A percentile compares a stretch with the other conserved stretches of the same genome.
These are phyloP conservation scores for Coix lacrymajobi DNA, from an alignment of 176 grass and related monocot species.

Conservation along the genomic window DNA sequence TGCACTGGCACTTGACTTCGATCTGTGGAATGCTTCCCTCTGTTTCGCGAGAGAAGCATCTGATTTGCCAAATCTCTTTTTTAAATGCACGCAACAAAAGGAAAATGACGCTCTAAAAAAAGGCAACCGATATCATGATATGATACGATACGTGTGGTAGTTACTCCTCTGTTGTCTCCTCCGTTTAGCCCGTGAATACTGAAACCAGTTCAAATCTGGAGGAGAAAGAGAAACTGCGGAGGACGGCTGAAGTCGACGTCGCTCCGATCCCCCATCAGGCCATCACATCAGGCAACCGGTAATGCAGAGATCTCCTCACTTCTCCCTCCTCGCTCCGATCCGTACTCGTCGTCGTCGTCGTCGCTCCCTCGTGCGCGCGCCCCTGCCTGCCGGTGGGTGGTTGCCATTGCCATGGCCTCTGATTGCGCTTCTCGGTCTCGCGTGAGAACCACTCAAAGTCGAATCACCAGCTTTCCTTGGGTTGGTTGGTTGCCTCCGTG, in stretches of 20 bases:
- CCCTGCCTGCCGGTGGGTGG: background rate
- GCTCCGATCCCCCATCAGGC: background rate
- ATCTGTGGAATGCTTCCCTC: background rate
- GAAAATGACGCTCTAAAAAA: background rate
- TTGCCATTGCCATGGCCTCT: conserved; percentile 3
- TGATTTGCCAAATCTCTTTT: background rate
- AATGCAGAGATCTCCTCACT: background rate
- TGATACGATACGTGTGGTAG: background rate
- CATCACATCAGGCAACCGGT: conserved; percentile 25
- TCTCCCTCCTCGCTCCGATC: background rate
- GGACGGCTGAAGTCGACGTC: background rate
- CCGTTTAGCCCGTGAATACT: background rate
- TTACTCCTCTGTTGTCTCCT: background rate
- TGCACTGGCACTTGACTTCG: background rate
- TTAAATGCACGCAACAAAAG: background rate
- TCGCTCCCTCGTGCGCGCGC: conserved; percentile 2
- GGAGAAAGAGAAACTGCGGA: background rate
- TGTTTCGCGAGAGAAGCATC: background rate
- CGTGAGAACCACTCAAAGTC: conserved; percentile 42
- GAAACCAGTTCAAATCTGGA: background rate
- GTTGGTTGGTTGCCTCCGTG: conserved; percentile 15
- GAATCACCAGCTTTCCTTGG: background rate
- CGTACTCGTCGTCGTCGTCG: conserved; percentile 2
- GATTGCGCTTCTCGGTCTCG: conserved; percentile 27
- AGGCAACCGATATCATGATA: no score